Percentiles rank a stretch among this genome's conserved stretches.
Evolutionary conservation across 176 grass and related monocot genomes (phyloP).

Genomic region (Oryza australiensis): DNA sequence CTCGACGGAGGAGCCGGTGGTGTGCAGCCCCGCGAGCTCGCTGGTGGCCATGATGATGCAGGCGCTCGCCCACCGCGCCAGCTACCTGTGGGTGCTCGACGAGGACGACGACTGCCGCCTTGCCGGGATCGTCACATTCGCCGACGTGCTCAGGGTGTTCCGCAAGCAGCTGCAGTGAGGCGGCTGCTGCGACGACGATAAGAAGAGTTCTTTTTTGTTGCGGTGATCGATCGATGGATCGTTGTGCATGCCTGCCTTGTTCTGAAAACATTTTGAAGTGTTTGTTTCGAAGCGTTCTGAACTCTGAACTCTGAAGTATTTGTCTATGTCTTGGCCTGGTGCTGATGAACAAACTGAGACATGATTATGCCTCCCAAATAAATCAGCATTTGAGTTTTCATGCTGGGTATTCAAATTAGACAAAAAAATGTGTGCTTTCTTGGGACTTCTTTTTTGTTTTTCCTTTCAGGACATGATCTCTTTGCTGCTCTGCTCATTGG

Average conservation of each 20-base stretch:
- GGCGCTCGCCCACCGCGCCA: conserved; percentile 62
- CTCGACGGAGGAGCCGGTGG: conserved; percentile 54
- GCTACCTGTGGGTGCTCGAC: conserved; percentile 81
- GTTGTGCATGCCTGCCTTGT: neutral
- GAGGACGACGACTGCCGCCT: conserved; percentile 55
- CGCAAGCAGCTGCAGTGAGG: conserved; percentile 59
- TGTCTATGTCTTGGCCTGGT: neutral
- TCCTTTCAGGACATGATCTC: neutral
- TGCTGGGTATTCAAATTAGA: neutral
- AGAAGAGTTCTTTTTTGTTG: conserved; percentile 7
- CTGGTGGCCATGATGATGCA: conserved; percentile 79
- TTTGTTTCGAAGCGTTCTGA: conserved; percentile 24
- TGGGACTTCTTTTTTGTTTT: neutral
- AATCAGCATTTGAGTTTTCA: neutral
- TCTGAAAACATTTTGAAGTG: neutral
- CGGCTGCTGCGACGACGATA: neutral
- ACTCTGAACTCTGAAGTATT: neutral
- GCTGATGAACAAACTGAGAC: conserved; percentile 19
- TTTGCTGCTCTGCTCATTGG: conserved; percentile 9
- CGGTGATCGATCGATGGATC: conserved; percentile 2
- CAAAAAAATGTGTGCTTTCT: neutral
- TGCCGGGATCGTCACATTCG: conserved; percentile 67
- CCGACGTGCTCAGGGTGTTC: conserved; percentile 67
- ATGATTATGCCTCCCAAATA: conserved; percentile 18
- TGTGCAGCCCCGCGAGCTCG: conserved; percentile 71